phyloP scores from a whole-genome alignment of 768 basidiomycete genomes.

The Pleurotus ostreatus region DNA sequence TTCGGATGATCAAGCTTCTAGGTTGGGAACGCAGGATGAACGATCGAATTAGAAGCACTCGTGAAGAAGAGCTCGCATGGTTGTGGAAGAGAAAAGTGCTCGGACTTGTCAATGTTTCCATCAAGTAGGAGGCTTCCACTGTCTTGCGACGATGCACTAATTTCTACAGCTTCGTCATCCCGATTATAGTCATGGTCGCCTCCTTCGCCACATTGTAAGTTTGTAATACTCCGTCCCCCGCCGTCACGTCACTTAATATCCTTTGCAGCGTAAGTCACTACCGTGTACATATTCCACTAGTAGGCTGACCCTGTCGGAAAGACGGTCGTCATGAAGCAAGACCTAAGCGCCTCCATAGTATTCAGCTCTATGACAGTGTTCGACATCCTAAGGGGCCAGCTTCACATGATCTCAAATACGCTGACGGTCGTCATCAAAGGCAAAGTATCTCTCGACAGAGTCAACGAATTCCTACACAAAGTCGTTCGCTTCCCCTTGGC shows the following conservation, averaged over 20 bases:
- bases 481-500: constrained; percentile 16
- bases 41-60: constrained; percentile 46
- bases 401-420: constrained; percentile 32
- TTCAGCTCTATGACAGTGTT: constrained; percentile 60
- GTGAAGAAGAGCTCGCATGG: constrained; percentile 57
- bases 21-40: constrained; percentile 60
- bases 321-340: constrained; percentile 35
- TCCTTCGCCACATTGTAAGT: constrained; percentile 59
- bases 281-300: no score
- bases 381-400: constrained; percentile 51
- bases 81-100: constrained; percentile 51
- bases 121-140: constrained; percentile 32
- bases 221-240: no score
- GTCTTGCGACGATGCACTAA: background rate
- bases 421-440: constrained; percentile 25
- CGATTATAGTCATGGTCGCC: constrained; percentile 60
- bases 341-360: constrained; percentile 39
- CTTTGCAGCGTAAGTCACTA: no score
- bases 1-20: constrained; percentile 72
- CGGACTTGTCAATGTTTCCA: constrained; percentile 36
- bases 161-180: constrained; percentile 47
- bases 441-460: constrained; percentile 63
- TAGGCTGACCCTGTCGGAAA: constrained; percentile 11
- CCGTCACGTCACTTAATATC: no score
- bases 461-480: constrained; percentile 35